Conservation (phyloP, 2,329 filamentous ascomycete species). For the Epichloe uncinata region DNA sequence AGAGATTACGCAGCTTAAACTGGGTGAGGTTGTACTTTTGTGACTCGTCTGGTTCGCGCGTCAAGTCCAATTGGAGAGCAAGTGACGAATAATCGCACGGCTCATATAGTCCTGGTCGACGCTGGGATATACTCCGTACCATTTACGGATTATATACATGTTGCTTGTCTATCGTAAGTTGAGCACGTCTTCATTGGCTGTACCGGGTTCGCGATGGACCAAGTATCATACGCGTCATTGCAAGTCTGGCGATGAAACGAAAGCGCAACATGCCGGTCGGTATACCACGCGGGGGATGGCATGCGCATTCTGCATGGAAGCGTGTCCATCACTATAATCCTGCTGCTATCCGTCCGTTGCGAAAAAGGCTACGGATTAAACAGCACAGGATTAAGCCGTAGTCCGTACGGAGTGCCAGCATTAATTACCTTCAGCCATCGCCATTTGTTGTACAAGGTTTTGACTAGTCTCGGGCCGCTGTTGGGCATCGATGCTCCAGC, state of each 20-base stretch:
- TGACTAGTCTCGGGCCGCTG: conserved; percentile 10
- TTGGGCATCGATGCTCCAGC: conserved; percentile 27
- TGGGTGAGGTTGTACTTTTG: not conserved
- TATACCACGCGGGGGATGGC: not conserved
- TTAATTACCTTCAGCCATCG: not conserved
- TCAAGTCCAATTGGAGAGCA: not conserved
- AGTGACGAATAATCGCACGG: not conserved
- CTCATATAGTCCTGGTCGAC: not conserved
- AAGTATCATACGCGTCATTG: no score
- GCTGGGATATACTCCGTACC: not conserved
- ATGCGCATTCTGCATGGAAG: not conserved
- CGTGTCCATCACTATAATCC: not conserved
- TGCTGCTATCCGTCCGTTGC: not conserved
- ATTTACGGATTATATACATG: no score
- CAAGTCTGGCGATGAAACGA: not conserved
- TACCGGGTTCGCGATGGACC: no score
- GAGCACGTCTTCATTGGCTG: no score
- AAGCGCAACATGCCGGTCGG: not conserved
- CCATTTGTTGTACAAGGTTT: conserved; percentile 2
- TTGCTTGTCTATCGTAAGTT: no score
- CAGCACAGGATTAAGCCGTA: not conserved
- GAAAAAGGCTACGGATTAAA: not conserved
- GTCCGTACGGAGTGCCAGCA: no score
- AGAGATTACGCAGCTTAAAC: not conserved
- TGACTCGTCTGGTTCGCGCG: not conserved